Percentiles rank a stretch among this genome's conserved stretches.
These are phyloP conservation scores for Mangifera indica DNA, from an alignment of 345 rosid species.

Conservation along the genomic window DNA sequence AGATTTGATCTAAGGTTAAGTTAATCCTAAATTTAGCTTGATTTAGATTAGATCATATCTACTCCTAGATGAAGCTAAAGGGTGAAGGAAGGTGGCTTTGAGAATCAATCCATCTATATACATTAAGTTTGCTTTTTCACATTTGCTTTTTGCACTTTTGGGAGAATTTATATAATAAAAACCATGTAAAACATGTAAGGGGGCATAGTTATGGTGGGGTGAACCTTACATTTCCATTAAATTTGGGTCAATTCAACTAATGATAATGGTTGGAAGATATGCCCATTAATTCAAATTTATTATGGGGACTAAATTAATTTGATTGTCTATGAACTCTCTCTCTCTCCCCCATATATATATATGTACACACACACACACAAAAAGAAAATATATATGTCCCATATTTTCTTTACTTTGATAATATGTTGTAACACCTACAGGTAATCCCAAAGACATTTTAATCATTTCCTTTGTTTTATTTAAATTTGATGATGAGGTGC, in stretches of 20 bases:
- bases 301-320: conserved; percentile 19
- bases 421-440: too few relatives aligned
- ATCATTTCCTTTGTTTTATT: too few relatives aligned
- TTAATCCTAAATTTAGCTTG: too few relatives aligned
- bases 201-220: conserved; percentile 22
- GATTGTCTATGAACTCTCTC: too few relatives aligned
- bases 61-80: conserved; percentile 26
- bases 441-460: too few relatives aligned
- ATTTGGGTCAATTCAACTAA: conserved; percentile 22
- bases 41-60: too few relatives aligned
- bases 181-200: conserved; percentile 17
- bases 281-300: conserved; percentile 8
- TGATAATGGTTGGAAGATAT: conserved; percentile 23
- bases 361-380: too few relatives aligned
- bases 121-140: conserved; percentile 23
- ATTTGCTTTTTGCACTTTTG: background rate
- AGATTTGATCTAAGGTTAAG: too few relatives aligned
- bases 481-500: too few relatives aligned
- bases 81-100: conserved; percentile 17
- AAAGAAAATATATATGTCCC: too few relatives aligned
- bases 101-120: conserved; percentile 33
- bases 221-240: conserved; percentile 21
- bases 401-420: too few relatives aligned
- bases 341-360: too few relatives aligned
- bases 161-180: conserved; percentile 11